These are phyloP conservation scores for Drechslera avenae DNA, from an alignment of 2,329 filamentous ascomycete species.

Conservation along the genomic window DNA sequence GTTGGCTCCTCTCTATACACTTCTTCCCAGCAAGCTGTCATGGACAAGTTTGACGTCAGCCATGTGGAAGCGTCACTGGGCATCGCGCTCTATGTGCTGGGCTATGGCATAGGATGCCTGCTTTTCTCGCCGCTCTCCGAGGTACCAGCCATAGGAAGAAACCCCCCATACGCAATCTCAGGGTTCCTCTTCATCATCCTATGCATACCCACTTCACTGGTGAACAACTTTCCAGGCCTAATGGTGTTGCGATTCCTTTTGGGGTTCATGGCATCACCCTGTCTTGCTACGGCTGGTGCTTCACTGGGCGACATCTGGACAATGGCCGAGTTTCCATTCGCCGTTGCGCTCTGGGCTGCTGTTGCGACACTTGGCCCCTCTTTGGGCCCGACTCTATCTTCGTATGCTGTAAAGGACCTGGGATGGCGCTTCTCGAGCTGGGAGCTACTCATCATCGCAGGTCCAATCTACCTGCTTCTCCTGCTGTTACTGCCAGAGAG, in stretches of 20 bases:
- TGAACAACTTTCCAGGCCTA: constrained; percentile 65
- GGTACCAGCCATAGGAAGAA: constrained; percentile 68
- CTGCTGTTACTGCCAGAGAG: constrained; percentile 85
- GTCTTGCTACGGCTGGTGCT: constrained; percentile 44
- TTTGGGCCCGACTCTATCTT: constrained; percentile 66
- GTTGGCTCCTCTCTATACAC: constrained; percentile 59
- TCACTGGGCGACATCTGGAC: constrained; percentile 45
- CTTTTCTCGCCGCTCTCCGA: constrained; percentile 70
- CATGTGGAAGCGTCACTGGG: constrained; percentile 60
- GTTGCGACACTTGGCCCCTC: constrained; percentile 65
- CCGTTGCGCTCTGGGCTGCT: constrained; percentile 49
- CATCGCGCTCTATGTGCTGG: constrained; percentile 66
- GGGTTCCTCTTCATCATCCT: constrained; percentile 71
- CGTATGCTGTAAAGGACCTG: constrained; percentile 70
- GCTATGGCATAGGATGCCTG: constrained; percentile 65
- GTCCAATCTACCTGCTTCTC: constrained; percentile 72
- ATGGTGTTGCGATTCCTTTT: constrained; percentile 56
- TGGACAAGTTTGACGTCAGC: constrained; percentile 58
- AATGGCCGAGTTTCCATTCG: constrained; percentile 49
- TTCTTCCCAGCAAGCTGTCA: constrained; percentile 51
- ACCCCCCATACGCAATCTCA: constrained; percentile 69
- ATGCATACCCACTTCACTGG: constrained; percentile 67
- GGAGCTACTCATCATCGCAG: constrained; percentile 80
- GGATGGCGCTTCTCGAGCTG: constrained; percentile 86
- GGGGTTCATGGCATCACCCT: constrained; percentile 44